A percentile compares a stretch with the other conserved stretches of the same genome.
phyloP scores from a whole-genome alignment of 2,329 filamentous ascomycete species.

The Talaromyces sp. region DNA sequence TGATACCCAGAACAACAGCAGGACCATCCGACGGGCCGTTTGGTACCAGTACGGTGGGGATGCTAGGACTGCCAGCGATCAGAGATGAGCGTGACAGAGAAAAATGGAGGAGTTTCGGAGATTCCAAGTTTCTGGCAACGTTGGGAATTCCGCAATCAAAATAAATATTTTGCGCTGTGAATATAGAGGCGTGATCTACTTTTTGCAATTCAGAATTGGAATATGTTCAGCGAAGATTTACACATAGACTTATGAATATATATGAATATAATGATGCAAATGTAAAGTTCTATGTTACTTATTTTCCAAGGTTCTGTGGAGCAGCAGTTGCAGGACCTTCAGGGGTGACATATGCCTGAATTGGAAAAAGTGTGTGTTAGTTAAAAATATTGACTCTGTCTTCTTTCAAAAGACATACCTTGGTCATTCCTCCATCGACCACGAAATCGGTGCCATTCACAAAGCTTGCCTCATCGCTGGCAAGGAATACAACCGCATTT shows the following conservation, averaged over 20 bases:
- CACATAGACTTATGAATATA: not conserved
- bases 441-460: slow-evolving; percentile 68
- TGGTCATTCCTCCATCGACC: slow-evolving; percentile 93
- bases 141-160: slow-evolving; percentile 18
- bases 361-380: slow-evolving; percentile 13
- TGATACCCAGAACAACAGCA: slow-evolving; percentile 19
- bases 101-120: slow-evolving; percentile 19
- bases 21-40: slow-evolving; percentile 15
- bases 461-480: slow-evolving; percentile 19
- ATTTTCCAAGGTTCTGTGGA: slow-evolving; percentile 46
- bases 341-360: slow-evolving; percentile 64
- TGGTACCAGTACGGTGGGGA: slow-evolving; percentile 22
- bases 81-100: slow-evolving; percentile 18
- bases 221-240: not conserved
- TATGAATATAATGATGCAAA: not conserved
- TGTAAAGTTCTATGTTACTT: not conserved
- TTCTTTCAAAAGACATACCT: slow-evolving; percentile 45
- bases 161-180: not conserved
- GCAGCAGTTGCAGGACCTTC: slow-evolving; percentile 53
- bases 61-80: slow-evolving; percentile 23
- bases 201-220: not conserved
- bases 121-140: slow-evolving; percentile 18
- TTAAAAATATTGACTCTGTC: not conserved
- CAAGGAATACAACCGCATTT: slow-evolving; percentile 29
- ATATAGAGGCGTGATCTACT: not conserved